phyloP scores from a whole-genome alignment of 495 filamentous ascomycete species.

The Mytilinidion resinicola region DNA sequence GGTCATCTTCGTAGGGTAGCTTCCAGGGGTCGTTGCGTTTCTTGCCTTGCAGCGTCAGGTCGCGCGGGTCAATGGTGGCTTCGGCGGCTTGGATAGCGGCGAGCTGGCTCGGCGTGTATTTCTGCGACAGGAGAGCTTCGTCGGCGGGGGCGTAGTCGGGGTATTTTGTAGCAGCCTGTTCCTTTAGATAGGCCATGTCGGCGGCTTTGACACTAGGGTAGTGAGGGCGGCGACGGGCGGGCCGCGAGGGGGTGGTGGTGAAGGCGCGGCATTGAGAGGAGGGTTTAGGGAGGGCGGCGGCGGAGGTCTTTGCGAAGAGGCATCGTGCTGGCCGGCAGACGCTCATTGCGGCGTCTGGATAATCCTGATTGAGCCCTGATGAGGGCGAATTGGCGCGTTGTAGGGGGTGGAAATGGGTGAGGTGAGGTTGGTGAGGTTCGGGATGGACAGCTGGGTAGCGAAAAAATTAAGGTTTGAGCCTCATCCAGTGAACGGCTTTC shows the following conservation, averaged over 20 bases:
- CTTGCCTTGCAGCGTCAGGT: conserved; percentile 66
- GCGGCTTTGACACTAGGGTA: conserved; percentile 35
- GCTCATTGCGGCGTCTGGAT: conserved; percentile 44
- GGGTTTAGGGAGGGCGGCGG: conserved; percentile 35
- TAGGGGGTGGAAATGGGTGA: not conserved
- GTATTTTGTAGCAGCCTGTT: conserved; percentile 42
- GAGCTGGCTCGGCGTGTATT: conserved; percentile 76
- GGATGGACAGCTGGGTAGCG: not conserved
- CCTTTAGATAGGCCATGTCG: conserved; percentile 27
- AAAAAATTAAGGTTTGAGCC: conserved; percentile 3
- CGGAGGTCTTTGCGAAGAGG: conserved; percentile 49
- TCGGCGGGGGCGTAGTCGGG: conserved; percentile 64
- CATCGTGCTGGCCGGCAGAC: conserved; percentile 52
- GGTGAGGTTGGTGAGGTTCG: not conserved
- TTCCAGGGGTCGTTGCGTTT: conserved; percentile 63
- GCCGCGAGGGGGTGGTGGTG: conserved; percentile 42
- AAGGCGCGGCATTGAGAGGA: conserved; percentile 43
- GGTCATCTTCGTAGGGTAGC: conserved; percentile 79
- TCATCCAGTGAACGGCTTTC: not conserved
- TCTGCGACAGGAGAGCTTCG: conserved; percentile 51
- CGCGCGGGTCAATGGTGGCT: conserved; percentile 66
- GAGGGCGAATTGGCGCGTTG: not conserved
- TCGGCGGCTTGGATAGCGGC: conserved; percentile 83
- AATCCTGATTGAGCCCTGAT: not conserved
- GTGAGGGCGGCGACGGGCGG: conserved; percentile 31